Percentiles rank a stretch among this genome's conserved stretches.
phyloP scores from a whole-genome alignment of 768 basidiomycete species.

The Hericium erinaceus region DNA sequence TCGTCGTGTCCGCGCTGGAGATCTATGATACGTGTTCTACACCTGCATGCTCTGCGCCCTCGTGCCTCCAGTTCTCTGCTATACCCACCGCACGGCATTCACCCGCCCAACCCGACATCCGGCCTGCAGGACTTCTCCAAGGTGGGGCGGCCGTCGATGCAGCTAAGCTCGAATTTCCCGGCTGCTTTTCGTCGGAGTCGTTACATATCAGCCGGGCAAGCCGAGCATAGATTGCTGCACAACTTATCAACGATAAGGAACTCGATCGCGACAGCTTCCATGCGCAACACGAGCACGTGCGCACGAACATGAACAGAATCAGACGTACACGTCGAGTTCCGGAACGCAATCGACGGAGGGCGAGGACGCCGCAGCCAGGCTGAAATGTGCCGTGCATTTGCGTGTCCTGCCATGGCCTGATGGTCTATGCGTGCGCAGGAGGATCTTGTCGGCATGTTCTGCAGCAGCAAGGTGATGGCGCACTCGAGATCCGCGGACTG shows the following conservation, averaged over 20 bases:
- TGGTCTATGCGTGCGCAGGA: too few relatives aligned
- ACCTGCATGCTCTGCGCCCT: too few relatives aligned
- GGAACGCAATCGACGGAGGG: background rate
- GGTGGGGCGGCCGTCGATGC: background rate
- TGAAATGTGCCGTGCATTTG: background rate
- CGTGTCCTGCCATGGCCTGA: too few relatives aligned
- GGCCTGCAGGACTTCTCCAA: background rate
- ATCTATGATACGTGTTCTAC: too few relatives aligned
- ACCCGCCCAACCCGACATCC: background rate
- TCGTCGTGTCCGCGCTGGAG: too few relatives aligned
- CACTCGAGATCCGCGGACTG: background rate
- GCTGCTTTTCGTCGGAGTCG: too few relatives aligned
- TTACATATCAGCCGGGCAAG: too few relatives aligned
- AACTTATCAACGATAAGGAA: background rate
- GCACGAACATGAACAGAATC: background rate
- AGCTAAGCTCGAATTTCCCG: too few relatives aligned
- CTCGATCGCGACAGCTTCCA: background rate
- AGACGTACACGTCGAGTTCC: background rate
- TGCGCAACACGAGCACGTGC: background rate
- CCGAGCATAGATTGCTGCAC: too few relatives aligned
- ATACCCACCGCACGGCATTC: too few relatives aligned
- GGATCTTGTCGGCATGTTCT: background rate
- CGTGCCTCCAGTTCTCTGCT: too few relatives aligned
- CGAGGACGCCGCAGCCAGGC: background rate
- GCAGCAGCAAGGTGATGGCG: background rate